These are phyloP conservation scores for Pelargonium fulgidum DNA, from an alignment of 441 rosid genomes.

Conservation along the genomic window DNA sequence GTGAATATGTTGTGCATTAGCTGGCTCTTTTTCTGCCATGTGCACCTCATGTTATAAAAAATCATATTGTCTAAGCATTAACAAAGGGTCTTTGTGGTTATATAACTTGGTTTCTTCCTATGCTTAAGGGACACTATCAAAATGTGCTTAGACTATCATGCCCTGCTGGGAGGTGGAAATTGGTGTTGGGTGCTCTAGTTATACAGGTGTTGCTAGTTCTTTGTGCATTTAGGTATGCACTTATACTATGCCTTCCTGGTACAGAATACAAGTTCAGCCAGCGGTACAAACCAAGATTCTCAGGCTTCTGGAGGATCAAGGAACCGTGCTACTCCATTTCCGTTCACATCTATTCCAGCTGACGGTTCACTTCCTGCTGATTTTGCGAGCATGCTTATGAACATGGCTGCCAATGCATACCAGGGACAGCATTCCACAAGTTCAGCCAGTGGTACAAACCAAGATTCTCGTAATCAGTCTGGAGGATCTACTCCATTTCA, in stretches of 20 bases:
- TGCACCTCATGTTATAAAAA: too few relatives aligned
- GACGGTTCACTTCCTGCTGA: constrained; percentile 20
- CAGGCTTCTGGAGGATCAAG: constrained; percentile 30
- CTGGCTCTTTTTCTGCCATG: too few relatives aligned
- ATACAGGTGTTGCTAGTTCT: too few relatives aligned
- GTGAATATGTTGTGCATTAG: background rate
- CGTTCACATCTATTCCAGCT: constrained; percentile 32
- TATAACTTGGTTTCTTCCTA: too few relatives aligned
- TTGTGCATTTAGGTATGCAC: too few relatives aligned
- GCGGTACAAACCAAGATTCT: constrained; percentile 27
- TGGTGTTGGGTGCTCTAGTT: too few relatives aligned
- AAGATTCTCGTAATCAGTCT: constrained; percentile 27
- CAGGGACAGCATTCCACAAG: constrained; percentile 31
- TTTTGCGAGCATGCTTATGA: constrained; percentile 42
- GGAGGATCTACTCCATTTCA: constrained; percentile 28
- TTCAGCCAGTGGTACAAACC: constrained; percentile 25
- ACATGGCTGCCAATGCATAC: constrained; percentile 33
- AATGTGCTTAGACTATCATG: too few relatives aligned
- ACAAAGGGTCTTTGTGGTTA: too few relatives aligned
- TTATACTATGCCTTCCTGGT: background rate
- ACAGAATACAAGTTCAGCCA: constrained; percentile 29
- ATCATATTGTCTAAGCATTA: too few relatives aligned
- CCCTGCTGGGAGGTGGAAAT: too few relatives aligned
- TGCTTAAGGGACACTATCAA: too few relatives aligned
- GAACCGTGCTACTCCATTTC: constrained; percentile 28